Conservation (phyloP, 192 early-diverging fungal species). For the Backusella morwellensis region DNA sequence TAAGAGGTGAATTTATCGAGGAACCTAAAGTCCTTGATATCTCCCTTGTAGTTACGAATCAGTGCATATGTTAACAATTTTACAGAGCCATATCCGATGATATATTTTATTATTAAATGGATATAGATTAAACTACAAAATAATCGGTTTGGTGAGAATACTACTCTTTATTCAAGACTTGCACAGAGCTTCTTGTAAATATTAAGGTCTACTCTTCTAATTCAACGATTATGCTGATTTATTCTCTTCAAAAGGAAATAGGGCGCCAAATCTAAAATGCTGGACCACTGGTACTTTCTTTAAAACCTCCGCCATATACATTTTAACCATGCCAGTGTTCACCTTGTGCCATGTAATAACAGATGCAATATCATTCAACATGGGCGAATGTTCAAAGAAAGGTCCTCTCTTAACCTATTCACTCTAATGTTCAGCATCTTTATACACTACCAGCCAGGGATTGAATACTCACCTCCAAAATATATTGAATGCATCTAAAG, state of each 20-base stretch:
- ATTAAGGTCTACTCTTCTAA: too few species aligned
- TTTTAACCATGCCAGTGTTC: constrained; percentile 88
- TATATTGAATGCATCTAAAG: constrained; percentile 79
- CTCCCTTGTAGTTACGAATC: constrained; percentile 61
- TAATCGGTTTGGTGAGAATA: neutral
- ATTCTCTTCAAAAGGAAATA: constrained; percentile 63
- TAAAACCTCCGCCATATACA: constrained; percentile 90
- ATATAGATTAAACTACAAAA: neutral
- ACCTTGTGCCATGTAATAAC: constrained; percentile 91
- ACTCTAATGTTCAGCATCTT: too few species aligned
- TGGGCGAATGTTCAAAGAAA: constrained; percentile 85
- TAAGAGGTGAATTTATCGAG: too few species aligned
- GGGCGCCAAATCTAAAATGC: constrained; percentile 88
- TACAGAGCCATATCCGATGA: constrained; percentile 54
- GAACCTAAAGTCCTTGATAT: constrained; percentile 51
- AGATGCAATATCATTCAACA: constrained; percentile 90
- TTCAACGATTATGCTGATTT: constrained; percentile 92
- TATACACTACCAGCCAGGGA: too few species aligned
- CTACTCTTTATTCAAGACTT: neutral
- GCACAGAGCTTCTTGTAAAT: constrained; percentile 27
- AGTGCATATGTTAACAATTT: constrained; percentile 54
- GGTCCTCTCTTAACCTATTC: constrained; percentile 54
- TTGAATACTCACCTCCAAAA: constrained; percentile 58
- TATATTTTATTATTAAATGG: neutral
- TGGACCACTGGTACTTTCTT: constrained; percentile 96